Conservation (phyloP, 345 rosid genomes). For the Ailanthus altissimus region DNA sequence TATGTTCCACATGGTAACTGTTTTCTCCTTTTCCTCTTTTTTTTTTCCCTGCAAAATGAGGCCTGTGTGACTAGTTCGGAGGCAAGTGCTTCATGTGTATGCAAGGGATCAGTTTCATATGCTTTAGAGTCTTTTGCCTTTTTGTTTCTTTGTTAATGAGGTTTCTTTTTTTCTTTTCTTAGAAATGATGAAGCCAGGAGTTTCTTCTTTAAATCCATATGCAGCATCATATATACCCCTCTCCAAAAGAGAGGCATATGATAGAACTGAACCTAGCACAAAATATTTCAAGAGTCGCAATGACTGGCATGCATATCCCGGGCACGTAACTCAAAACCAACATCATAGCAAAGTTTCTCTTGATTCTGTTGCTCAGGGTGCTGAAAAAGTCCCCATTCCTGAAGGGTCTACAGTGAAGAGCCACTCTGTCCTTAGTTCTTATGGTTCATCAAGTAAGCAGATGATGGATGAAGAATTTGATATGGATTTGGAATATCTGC, state of each 20-base stretch:
- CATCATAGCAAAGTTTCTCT: conserved; percentile 33
- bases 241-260: conserved; percentile 50
- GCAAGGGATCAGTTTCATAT: background rate
- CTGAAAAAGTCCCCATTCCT: conserved; percentile 18
- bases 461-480: conserved; percentile 61
- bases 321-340: conserved; percentile 30
- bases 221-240: conserved; percentile 80
- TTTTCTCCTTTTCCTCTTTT: background rate
- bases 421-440: conserved; percentile 32
- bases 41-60: background rate
- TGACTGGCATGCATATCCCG: conserved; percentile 36
- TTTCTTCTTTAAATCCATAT: conserved; percentile 70
- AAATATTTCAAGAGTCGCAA: conserved; percentile 30
- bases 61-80: background rate
- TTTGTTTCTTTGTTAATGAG: background rate
- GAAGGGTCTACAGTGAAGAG: conserved; percentile 33
- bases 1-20: background rate
- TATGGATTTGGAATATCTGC: conserved; percentile 69
- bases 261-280: conserved; percentile 21
- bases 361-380: conserved; percentile 31
- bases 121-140: background rate
- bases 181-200: conserved; percentile 57
- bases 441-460: conserved; percentile 48
- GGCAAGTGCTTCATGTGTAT: background rate
- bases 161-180: background rate